phyloP scores from a whole-genome alignment of 2,329 filamentous ascomycete species.

The Grosmannia clavigera region DNA sequence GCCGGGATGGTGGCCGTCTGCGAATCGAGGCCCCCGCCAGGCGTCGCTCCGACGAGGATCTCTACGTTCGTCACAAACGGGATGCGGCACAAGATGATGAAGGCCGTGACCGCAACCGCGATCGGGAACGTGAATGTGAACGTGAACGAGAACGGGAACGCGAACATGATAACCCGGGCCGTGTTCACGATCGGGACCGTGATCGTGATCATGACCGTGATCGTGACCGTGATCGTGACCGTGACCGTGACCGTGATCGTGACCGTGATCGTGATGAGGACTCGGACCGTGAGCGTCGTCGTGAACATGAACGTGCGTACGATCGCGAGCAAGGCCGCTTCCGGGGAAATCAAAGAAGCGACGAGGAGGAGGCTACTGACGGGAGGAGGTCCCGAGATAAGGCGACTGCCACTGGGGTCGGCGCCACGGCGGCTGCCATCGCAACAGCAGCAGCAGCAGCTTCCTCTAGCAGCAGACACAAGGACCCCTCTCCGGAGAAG shows the following conservation, averaged over 20 bases:
- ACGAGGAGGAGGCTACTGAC: slow-evolving; percentile 17
- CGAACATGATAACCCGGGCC: neutral
- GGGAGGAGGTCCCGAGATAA: slow-evolving; percentile 33
- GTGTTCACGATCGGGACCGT: slow-evolving; percentile 8
- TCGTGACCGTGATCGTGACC: slow-evolving; percentile 2
- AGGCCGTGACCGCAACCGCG: neutral
- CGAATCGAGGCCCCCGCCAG: slow-evolving; percentile 5
- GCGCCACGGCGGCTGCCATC: slow-evolving; percentile 36
- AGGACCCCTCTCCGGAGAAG: slow-evolving; percentile 1
- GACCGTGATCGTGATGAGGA: neutral
- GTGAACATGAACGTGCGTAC: neutral
- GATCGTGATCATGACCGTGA: neutral
- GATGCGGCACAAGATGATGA: slow-evolving; percentile 7
- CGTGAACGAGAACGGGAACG: slow-evolving; percentile 1
- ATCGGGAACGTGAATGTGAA: slow-evolving; percentile 6
- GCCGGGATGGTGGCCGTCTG: slow-evolving; percentile 3
- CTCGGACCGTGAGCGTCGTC: neutral
- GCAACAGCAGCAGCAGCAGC: slow-evolving; percentile 26
- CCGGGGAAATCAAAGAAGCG: slow-evolving; percentile 16
- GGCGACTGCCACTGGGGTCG: slow-evolving; percentile 32
- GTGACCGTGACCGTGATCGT: slow-evolving; percentile 12
- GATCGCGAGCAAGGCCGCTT: slow-evolving; percentile 3
- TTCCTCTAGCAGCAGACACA: slow-evolving; percentile 20
- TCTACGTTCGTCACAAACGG: slow-evolving; percentile 7
- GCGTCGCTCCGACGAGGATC: slow-evolving; percentile 8